phyloP scores from a whole-genome alignment of 169 alveolate species.

The Toxoplasma gondii region DNA sequence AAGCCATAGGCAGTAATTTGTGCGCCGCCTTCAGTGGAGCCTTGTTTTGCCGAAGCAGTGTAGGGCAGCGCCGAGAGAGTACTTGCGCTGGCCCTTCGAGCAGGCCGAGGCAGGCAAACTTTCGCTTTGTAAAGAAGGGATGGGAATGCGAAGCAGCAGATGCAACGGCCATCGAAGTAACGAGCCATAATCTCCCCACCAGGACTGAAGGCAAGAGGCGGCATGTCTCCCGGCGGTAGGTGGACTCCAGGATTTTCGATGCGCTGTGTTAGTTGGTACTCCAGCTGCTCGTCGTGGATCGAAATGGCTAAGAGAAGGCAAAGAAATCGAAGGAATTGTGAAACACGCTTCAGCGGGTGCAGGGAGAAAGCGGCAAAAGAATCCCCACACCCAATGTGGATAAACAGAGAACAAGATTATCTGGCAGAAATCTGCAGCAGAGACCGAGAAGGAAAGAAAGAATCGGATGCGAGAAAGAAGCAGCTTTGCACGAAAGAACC shows the following conservation, averaged over 20 bases:
- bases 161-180: not conserved
- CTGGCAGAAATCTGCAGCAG: too few species aligned
- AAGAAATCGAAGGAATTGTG: not conserved
- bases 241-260: slow-evolving; percentile 26
- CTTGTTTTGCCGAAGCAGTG: not conserved
- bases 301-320: not conserved
- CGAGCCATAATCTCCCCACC: not conserved
- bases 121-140: not conserved
- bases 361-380: not conserved
- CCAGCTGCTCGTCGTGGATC: slow-evolving; percentile 31
- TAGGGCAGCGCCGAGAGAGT: not conserved
- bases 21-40: not conserved
- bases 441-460: too few species aligned
- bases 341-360: not conserved
- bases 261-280: slow-evolving; percentile 13
- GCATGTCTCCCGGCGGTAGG: not conserved
- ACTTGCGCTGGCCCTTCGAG: not conserved
- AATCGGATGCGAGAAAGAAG: too few species aligned
- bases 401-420: not conserved
- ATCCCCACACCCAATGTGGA: not conserved
- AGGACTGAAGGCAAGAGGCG: slow-evolving; percentile 21
- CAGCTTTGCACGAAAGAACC: too few species aligned
- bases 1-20: slow-evolving; percentile 52
- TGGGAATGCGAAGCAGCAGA: slow-evolving; percentile 36
- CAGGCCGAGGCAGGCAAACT: slow-evolving; percentile 11